Conservation (phyloP, 768 basidiomycete species). For the Phanerochaete carnosa region DNA sequence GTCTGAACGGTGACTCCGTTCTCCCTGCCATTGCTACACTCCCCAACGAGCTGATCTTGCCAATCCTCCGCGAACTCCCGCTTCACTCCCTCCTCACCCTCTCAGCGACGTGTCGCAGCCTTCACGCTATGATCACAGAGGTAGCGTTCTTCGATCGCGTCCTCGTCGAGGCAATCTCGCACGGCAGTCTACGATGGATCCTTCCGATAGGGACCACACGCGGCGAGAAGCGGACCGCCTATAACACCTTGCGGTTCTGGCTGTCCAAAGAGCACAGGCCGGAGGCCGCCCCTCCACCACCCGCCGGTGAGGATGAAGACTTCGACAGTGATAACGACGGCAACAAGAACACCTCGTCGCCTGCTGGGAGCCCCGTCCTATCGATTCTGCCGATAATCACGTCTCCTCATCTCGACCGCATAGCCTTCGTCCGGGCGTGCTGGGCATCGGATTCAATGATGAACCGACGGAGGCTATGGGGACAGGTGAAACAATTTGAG, state of each 20-base stretch:
- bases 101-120: background rate
- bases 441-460: constrained; percentile 5
- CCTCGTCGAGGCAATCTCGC: background rate
- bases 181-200: background rate
- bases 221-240: background rate
- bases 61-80: background rate
- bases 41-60: background rate
- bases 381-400: background rate
- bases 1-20: background rate
- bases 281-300: background rate
- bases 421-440: constrained; percentile 2
- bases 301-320: background rate
- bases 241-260: background rate
- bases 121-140: background rate
- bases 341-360: background rate
- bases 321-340: background rate
- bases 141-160: background rate
- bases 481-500: constrained; percentile 1
- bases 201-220: background rate
- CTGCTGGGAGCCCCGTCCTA: background rate
- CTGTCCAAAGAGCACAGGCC: background rate
- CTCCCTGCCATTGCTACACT: background rate
- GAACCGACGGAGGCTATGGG: background rate
- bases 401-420: background rate
- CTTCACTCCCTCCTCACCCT: background rate